Evolutionary conservation across 1,284 basidiomycete species (phyloP).

Genomic region (Quambalaria eucalypti): DNA sequence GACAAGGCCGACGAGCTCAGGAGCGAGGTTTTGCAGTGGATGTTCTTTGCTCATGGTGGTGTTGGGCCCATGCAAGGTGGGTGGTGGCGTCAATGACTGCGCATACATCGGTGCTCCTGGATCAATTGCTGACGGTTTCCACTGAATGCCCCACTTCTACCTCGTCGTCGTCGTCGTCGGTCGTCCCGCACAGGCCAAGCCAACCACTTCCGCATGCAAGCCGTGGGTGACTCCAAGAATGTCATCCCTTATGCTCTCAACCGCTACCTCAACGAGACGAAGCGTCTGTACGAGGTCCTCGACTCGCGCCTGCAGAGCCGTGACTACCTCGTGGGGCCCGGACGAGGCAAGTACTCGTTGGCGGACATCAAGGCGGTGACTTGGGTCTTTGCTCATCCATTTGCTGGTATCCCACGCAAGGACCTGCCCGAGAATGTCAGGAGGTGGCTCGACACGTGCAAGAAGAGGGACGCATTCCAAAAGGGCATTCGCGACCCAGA

Average conservation of each 20-base stretch:
- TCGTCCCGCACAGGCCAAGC: no score
- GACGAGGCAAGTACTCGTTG: constrained; percentile 28
- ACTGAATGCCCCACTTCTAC: no score
- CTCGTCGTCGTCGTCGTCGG: no score
- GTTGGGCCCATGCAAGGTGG: constrained; percentile 28
- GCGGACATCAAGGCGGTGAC: constrained; percentile 23
- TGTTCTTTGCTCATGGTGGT: constrained; percentile 3
- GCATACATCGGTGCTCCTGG: no score
- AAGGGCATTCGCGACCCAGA: not conserved
- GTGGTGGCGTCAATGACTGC: no score
- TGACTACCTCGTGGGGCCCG: constrained; percentile 31
- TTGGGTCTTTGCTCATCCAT: constrained; percentile 11
- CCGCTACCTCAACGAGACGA: constrained; percentile 25
- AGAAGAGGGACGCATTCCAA: not conserved
- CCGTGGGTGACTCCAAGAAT: constrained; percentile 8
- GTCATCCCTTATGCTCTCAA: constrained; percentile 23
- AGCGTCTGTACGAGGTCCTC: constrained; percentile 21
- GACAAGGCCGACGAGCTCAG: constrained; percentile 13
- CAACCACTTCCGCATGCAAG: constrained; percentile 29
- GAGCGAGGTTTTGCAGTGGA: constrained; percentile 24
- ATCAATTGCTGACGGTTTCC: no score
- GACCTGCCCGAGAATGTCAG: not conserved
- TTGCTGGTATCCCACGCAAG: constrained; percentile 1
- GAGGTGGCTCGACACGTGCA: not conserved
- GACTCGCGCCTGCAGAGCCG: constrained; percentile 21